Evolutionary conservation across 495 filamentous ascomycete species (phyloP).

Genomic region (Aspergillus ostianus): DNA sequence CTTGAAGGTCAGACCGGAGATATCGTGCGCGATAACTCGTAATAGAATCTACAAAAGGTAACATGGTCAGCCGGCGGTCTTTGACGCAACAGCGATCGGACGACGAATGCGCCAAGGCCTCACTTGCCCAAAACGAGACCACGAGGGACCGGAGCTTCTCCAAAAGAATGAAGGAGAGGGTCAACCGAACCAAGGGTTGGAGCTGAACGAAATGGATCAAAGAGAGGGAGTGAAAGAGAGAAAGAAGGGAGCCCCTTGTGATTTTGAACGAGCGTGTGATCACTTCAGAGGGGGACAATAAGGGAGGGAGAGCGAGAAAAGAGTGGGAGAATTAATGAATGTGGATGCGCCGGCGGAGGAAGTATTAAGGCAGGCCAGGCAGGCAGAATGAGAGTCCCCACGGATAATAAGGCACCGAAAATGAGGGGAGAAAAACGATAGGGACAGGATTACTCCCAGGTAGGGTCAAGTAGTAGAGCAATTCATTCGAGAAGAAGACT

Average conservation of each 20-base stretch:
- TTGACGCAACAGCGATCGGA: too few species aligned
- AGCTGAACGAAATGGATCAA: constrained; percentile 18
- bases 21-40: not conserved
- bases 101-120: constrained; percentile 13
- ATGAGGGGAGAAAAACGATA: too few species aligned
- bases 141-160: constrained; percentile 10
- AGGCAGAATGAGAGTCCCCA: too few species aligned
- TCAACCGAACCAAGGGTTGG: constrained; percentile 5
- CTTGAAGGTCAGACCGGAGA: not conserved
- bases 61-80: constrained; percentile 15
- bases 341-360: not conserved
- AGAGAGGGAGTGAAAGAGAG: constrained; percentile 16
- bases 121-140: constrained; percentile 1
- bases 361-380: not conserved
- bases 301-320: constrained; percentile 4
- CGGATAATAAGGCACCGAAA: too few species aligned
- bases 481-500: not conserved
- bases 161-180: constrained; percentile 23
- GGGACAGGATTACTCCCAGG: too few species aligned
- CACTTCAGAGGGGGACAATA: constrained; percentile 4
- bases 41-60: not conserved
- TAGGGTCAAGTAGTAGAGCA: not conserved
- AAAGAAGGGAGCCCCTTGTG: constrained; percentile 11
- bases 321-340: not conserved
- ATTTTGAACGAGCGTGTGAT: constrained; percentile 17